Percentiles rank a stretch among this genome's conserved stretches.
These are phyloP conservation scores for Hericium erinaceus DNA, from an alignment of 768 basidiomycete genomes.

Conservation along the genomic window DNA sequence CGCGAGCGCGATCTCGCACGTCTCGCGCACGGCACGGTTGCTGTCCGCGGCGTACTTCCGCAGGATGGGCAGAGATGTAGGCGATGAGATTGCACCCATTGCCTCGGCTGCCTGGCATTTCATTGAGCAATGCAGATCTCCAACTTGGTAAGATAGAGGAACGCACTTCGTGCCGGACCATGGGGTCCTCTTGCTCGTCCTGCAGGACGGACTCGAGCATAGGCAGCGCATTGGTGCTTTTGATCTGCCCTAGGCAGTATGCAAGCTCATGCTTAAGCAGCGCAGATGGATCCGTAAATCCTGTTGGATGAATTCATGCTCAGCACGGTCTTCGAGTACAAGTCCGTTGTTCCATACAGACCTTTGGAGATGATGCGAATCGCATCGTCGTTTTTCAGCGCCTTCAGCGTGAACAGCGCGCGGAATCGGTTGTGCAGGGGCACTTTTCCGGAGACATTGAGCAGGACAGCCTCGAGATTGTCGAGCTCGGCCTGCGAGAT, in stretches of 20 bases:
- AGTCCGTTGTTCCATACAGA: conserved; percentile 17
- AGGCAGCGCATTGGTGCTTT: conserved; percentile 61
- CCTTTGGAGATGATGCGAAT: conserved; percentile 83
- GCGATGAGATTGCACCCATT: conserved; percentile 84
- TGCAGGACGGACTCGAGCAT: conserved; percentile 69
- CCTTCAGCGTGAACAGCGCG: conserved; percentile 87
- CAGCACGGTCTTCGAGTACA: conserved; percentile 1
- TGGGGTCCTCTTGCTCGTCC: conserved; percentile 69
- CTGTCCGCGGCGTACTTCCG: conserved; percentile 62
- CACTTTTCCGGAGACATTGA: conserved; percentile 64
- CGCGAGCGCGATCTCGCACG: conserved; percentile 92
- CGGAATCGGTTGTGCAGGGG: conserved; percentile 84
- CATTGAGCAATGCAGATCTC: not conserved
- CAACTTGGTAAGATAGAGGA: conserved; percentile 9
- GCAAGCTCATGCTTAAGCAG: conserved; percentile 95
- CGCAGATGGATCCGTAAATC: conserved; percentile 79
- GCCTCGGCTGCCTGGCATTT: conserved; percentile 85
- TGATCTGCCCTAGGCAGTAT: conserved; percentile 93
- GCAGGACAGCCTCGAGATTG: conserved; percentile 63
- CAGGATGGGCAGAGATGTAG: conserved; percentile 58
- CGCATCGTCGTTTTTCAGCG: conserved; percentile 68
- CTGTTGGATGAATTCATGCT: conserved; percentile 28
- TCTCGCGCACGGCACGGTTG: conserved; percentile 77
- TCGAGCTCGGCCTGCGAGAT: conserved; percentile 46
- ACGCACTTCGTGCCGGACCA: conserved; percentile 92